A percentile compares a stretch with the other conserved stretches of the same genome.
These are phyloP conservation scores for Plantago coronopus DNA, from an alignment of 305 asterid species.

Conservation along the genomic window DNA sequence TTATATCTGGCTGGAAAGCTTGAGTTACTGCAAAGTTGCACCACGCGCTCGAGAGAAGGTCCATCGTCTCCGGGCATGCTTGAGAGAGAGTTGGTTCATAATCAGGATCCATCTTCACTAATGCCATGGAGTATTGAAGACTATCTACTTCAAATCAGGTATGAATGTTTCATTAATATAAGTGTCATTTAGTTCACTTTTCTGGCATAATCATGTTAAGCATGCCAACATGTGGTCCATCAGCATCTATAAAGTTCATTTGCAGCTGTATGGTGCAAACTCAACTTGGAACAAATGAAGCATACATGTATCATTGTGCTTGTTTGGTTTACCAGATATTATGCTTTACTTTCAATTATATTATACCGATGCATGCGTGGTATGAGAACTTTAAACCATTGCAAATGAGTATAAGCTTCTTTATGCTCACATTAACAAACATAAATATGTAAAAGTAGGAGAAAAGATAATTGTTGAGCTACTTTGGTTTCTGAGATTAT, in stretches of 20 bases:
- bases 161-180: constrained; percentile 16
- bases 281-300: constrained; percentile 29
- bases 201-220: constrained; percentile 17
- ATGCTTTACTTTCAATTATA: constrained; percentile 27
- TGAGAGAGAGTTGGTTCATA: constrained; percentile 53
- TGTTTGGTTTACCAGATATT: constrained; percentile 30
- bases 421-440: constrained; percentile 22
- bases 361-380: constrained; percentile 36
- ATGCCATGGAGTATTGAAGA: constrained; percentile 29
- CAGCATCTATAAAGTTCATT: constrained; percentile 43
- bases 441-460: constrained; percentile 25
- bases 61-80: constrained; percentile 97
- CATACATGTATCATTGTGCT: constrained; percentile 40
- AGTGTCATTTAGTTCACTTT: constrained; percentile 10
- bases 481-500: constrained; percentile 27
- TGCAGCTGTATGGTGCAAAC: constrained; percentile 32
- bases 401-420: constrained; percentile 22
- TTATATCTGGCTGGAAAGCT: constrained; percentile 53
- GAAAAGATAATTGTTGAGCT: constrained; percentile 23
- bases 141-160: constrained; percentile 17
- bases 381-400: constrained; percentile 24
- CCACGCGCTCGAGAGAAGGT: constrained; percentile 77
- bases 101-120: constrained; percentile 50
- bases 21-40: constrained; percentile 72
- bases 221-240: constrained; percentile 41